phyloP scores from a whole-genome alignment of 1,284 basidiomycete species.

The Apiotrichum domesticum region DNA sequence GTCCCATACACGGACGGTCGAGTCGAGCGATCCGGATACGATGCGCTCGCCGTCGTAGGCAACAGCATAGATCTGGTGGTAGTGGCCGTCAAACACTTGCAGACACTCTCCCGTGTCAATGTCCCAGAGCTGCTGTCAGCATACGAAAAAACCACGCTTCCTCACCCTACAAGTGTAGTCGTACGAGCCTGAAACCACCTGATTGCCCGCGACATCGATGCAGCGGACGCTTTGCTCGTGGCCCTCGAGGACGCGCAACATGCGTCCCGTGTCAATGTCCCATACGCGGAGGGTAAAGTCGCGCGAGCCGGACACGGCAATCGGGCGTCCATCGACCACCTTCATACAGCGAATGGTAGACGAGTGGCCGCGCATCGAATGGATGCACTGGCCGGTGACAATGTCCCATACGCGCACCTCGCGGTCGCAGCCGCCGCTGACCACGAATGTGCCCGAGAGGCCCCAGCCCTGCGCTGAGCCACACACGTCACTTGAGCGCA shows the following conservation, averaged over 20 bases:
- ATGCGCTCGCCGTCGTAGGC: constrained; percentile 83
- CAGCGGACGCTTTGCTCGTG: constrained; percentile 81
- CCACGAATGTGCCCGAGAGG: constrained; percentile 59
- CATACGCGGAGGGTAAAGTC: constrained; percentile 84
- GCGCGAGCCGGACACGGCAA: constrained; percentile 83
- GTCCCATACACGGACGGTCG: constrained; percentile 84
- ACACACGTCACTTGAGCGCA: constrained; percentile 54
- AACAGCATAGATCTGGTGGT: constrained; percentile 86
- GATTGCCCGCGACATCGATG: constrained; percentile 75
- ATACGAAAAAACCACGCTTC: constrained; percentile 8
- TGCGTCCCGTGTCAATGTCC: constrained; percentile 76
- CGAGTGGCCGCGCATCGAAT: constrained; percentile 74
- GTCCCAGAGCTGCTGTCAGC: constrained; percentile 62
- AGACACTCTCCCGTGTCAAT: constrained; percentile 78
- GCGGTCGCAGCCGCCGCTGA: constrained; percentile 91
- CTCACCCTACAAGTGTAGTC: constrained; percentile 74
- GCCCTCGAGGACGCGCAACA: constrained; percentile 66
- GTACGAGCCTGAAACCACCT: constrained; percentile 82
- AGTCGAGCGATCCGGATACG: constrained; percentile 84
- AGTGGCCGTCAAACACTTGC: constrained; percentile 79
- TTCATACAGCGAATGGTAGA: constrained; percentile 90
- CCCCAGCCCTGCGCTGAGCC: constrained; percentile 64
- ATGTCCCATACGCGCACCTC: constrained; percentile 88
- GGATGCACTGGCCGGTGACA: constrained; percentile 69
- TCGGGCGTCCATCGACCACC: constrained; percentile 76